Percentiles rank a stretch among this genome's conserved stretches.
phyloP scores from a whole-genome alignment of 495 filamentous ascomycete species.

The Pyronema domesticum region DNA sequence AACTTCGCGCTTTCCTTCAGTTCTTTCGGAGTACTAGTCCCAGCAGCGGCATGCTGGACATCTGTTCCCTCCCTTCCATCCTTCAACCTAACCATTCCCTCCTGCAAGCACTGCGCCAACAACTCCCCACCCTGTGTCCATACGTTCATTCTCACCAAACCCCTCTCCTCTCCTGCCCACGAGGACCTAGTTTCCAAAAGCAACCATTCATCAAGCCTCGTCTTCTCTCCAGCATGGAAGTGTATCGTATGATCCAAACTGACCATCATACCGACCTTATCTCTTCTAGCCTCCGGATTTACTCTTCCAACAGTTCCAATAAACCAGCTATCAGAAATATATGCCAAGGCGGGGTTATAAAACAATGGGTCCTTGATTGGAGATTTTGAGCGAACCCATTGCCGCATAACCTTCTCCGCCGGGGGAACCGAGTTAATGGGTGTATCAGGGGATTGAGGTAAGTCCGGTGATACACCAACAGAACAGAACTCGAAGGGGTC shows the following conservation, averaged over 20 bases:
- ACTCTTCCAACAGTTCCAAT: conserved; percentile 62
- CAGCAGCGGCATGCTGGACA: not conserved
- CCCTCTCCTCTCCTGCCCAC: conserved; percentile 88
- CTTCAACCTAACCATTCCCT: conserved; percentile 42
- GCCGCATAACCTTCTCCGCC: conserved; percentile 45
- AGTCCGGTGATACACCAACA: conserved; percentile 29
- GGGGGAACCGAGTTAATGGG: conserved; percentile 21
- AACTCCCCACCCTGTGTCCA: conserved; percentile 66
- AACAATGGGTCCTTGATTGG: conserved; percentile 53
- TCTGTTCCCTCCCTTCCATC: conserved; percentile 23
- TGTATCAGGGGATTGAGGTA: conserved; percentile 27
- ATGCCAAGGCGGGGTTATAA: conserved; percentile 73
- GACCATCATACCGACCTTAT: conserved; percentile 83
- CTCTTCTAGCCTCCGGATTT: conserved; percentile 20
- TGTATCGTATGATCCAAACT: conserved; percentile 86
- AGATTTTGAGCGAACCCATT: conserved; percentile 65
- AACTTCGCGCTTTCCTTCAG: not conserved
- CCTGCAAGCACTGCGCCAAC: conserved; percentile 73
- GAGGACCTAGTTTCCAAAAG: conserved; percentile 78
- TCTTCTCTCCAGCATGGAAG: conserved; percentile 68
- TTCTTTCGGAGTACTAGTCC: not conserved
- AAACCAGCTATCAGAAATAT: conserved; percentile 82
- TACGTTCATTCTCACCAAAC: conserved; percentile 72
- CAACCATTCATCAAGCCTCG: conserved; percentile 87
- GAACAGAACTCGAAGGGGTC: conserved; percentile 42